These are phyloP conservation scores for Megacollybia marginata DNA, from an alignment of 768 basidiomycete genomes.

Conservation along the genomic window DNA sequence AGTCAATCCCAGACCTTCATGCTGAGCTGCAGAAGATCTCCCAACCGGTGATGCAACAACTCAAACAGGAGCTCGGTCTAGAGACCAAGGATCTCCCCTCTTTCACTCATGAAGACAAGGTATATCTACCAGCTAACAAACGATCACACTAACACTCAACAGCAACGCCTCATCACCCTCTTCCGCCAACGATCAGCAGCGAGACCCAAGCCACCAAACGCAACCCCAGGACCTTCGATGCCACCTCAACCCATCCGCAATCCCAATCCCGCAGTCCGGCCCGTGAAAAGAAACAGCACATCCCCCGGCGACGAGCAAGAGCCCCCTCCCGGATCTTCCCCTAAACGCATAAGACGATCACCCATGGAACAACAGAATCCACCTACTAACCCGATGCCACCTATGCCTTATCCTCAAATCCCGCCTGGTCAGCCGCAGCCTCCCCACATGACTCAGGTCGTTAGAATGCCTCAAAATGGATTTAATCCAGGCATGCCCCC, in stretches of 20 bases:
- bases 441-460: background rate
- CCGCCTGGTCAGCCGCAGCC: slow-evolving; percentile 27
- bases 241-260: slow-evolving; percentile 13
- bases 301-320: slow-evolving; percentile 48
- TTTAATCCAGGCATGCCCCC: too few species aligned
- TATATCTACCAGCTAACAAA: slow-evolving; percentile 16
- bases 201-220: slow-evolving; percentile 27
- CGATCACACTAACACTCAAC: background rate
- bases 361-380: slow-evolving; percentile 32
- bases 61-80: slow-evolving; percentile 37
- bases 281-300: slow-evolving; percentile 49
- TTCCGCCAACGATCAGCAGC: background rate
- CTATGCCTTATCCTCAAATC: slow-evolving; percentile 16
- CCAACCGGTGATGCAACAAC: slow-evolving; percentile 15
- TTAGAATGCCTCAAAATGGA: slow-evolving; percentile 5
- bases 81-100: slow-evolving; percentile 36
- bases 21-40: slow-evolving; percentile 37
- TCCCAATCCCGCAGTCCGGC: slow-evolving; percentile 22
- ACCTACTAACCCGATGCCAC: slow-evolving; percentile 18
- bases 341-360: slow-evolving; percentile 44
- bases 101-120: slow-evolving; percentile 55
- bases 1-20: slow-evolving; percentile 18
- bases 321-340: slow-evolving; percentile 19
- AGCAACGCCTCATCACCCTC: too few species aligned
- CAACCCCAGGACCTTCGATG: slow-evolving; percentile 36